These are phyloP conservation scores for Cryptosporidium meleagridis DNA, from an alignment of 169 alveolate genomes.

Conservation along the genomic window DNA sequence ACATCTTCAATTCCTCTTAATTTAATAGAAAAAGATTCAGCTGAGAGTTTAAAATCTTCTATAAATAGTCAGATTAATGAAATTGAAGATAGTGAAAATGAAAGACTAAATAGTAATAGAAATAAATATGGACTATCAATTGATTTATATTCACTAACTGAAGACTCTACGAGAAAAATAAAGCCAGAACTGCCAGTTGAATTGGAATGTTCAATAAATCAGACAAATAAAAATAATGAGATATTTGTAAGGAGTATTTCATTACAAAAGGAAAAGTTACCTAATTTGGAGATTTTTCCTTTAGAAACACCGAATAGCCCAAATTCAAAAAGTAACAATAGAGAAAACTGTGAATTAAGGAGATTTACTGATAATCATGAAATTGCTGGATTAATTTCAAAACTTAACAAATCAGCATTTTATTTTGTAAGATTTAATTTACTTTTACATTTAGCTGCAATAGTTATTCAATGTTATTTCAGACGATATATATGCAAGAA, in stretches of 20 bases:
- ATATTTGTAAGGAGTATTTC: constrained; percentile 9
- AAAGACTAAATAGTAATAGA: constrained; percentile 58
- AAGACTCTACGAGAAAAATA: not conserved
- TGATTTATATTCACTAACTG: constrained; percentile 1
- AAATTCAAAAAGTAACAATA: not conserved
- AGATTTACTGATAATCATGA: not conserved
- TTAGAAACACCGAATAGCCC: not conserved
- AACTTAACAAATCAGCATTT: constrained; percentile 46
- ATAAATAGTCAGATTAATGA: not conserved
- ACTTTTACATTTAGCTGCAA: constrained; percentile 67
- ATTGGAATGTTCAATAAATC: not conserved
- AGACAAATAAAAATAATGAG: not conserved
- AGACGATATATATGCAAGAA: constrained; percentile 54
- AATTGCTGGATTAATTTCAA: not conserved
- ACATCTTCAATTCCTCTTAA: not conserved
- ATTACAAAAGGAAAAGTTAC: constrained; percentile 20
- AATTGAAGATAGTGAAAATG: constrained; percentile 47
- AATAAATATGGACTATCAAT: not conserved
- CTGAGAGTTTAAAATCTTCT: not conserved
- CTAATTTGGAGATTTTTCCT: constrained; percentile 38
- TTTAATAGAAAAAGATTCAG: not conserved
- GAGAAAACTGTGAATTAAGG: not conserved
- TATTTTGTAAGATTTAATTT: constrained; percentile 34
- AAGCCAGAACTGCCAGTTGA: not conserved
- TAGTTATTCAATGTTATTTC: constrained; percentile 64